phyloP scores from a whole-genome alignment of 2,329 filamentous ascomycete genomes.

The Chrysoporthe puriensis region DNA sequence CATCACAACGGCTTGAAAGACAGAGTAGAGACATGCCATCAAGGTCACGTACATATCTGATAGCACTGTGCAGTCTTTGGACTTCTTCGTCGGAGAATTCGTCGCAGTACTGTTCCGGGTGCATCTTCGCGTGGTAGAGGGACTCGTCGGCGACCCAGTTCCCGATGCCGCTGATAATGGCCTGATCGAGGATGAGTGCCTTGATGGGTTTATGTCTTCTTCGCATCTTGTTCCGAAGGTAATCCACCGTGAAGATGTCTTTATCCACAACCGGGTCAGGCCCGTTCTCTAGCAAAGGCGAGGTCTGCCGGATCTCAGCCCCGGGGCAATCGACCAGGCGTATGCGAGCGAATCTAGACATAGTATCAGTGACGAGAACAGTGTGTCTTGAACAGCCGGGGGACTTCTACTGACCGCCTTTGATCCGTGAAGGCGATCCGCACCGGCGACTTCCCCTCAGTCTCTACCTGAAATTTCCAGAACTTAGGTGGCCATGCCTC shows the following conservation, averaged over 20 bases:
- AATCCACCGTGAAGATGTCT: constrained; percentile 75
- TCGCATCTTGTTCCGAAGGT: constrained; percentile 71
- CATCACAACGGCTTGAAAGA: background rate
- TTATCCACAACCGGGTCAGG: constrained; percentile 89
- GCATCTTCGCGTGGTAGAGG: constrained; percentile 83
- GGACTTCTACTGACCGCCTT: constrained; percentile 51
- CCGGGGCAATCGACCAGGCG: constrained; percentile 81
- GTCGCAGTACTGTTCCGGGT: constrained; percentile 92
- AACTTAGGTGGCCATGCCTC: constrained; percentile 83
- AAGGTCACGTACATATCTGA: constrained; percentile 55
- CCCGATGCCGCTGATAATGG: constrained; percentile 86
- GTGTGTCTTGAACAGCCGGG: background rate
- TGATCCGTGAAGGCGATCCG: constrained; percentile 83
- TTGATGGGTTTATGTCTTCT: constrained; percentile 87
- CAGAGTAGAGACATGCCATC: background rate
- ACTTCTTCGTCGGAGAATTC: constrained; percentile 76
- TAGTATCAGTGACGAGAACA: background rate
- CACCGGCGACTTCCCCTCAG: constrained; percentile 55
- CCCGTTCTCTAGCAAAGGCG: constrained; percentile 87
- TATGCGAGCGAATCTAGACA: constrained; percentile 66
- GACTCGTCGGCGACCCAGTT: constrained; percentile 98
- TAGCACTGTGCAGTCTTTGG: constrained; percentile 69
- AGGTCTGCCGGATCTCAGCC: constrained; percentile 72
- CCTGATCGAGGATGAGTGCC: constrained; percentile 84
- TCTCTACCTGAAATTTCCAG: constrained; percentile 82